phyloP scores from a whole-genome alignment of 495 filamentous ascomycete genomes.

The Penicillium dipodomyicola region DNA sequence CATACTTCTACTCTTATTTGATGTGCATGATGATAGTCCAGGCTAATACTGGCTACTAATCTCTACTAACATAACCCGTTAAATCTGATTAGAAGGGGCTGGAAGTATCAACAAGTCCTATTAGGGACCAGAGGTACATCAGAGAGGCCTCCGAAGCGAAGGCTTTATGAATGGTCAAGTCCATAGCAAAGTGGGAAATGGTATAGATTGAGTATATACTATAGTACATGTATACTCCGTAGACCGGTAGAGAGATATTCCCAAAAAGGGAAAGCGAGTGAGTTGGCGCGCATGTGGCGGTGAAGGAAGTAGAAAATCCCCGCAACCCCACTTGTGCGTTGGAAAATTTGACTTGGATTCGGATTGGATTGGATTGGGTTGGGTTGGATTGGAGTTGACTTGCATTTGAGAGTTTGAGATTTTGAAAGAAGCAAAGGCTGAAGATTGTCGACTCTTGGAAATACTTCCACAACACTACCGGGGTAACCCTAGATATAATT shows the following conservation, averaged over 20 bases:
- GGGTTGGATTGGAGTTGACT: neutral
- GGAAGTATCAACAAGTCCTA: neutral
- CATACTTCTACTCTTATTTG: neutral
- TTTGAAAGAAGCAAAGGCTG: neutral
- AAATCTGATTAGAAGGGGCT: neutral
- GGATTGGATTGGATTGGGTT: neutral
- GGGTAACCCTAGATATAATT: neutral
- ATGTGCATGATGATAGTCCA: neutral
- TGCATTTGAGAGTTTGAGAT: neutral
- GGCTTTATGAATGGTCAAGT: too few relatives aligned
- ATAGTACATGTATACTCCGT: too few relatives aligned
- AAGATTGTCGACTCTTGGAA: conserved; percentile 1
- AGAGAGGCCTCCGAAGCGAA: too few relatives aligned
- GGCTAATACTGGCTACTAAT: neutral
- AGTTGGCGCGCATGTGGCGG: conserved; percentile 43
- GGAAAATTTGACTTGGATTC: conserved; percentile 5
- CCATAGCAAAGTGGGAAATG: too few relatives aligned
- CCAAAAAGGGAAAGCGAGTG: conserved; percentile 30
- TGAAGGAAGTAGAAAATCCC: conserved; percentile 36
- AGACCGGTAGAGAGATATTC: neutral
- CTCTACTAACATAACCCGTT: neutral
- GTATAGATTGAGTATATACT: too few relatives aligned
- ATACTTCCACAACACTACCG: neutral
- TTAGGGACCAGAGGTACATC: neutral
- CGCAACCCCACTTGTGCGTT: conserved; percentile 38